Evolutionary conservation across 805 yeast species (phyloP), one percentile per base, ranked within the genome.

Genomic region (Candida loeiensis): DNA sequence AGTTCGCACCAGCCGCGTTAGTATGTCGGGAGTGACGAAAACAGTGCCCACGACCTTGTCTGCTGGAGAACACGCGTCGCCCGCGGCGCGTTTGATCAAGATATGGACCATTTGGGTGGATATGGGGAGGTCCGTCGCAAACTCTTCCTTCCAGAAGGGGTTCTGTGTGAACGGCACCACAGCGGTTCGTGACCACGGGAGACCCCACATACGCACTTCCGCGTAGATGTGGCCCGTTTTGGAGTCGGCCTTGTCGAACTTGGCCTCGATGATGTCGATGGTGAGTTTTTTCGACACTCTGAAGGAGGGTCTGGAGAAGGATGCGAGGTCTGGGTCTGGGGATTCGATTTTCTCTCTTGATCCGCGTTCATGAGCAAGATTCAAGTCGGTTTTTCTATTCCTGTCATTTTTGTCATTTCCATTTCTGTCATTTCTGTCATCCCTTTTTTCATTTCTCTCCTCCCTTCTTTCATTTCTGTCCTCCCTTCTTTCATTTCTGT

Each of bases 101-200:
- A 77, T 69, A 47, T 66, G 76, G 47, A 79, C 67, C 55, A 67
- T 70, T 51, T 71, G 76, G 2, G 80, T 77, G 33, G 71, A 63
- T 5, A 76, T 64, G 0, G 85, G 82, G 30, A 81, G 63, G 37
- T 80, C 77, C n/a, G 84, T 63, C 2, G 73, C 63, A 53, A 85
- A 84, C 33, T 71, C 77, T 53, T 90, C 96, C 54, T 89, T 78
- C 93, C 96, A 90, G 55, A 86, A 86, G 1, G 95, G 90, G 40
- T 72, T 71, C 2, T 40, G 38, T 1, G 59, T 49, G 34, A 73
- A 64, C 26, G 68, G 63, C 0, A 82, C 82, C 5, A 77, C 66
- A 2, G 89, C 81, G 0, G 96, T 86, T 48, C 88, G 68, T 27
- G 85, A 86, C 87, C 91, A 84, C 0, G 83, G 78, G 34, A 77